These are phyloP conservation scores for Athelia sp. DNA, from an alignment of 1,284 basidiomycete genomes.

Conservation along the genomic window DNA sequence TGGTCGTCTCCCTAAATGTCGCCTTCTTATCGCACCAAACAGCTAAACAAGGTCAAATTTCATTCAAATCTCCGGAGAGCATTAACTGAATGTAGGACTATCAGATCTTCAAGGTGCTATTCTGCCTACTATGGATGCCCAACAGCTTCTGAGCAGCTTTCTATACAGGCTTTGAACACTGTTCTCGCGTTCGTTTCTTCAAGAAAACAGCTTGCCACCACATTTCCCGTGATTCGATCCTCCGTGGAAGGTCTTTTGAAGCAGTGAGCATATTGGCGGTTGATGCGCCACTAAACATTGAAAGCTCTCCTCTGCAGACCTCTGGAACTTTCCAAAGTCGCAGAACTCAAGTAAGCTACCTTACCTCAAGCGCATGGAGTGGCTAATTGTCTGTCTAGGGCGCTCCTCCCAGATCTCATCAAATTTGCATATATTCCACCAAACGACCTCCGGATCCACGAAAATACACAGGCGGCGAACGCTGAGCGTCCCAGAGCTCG, in stretches of 20 bases:
- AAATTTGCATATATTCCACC: conserved; percentile 79
- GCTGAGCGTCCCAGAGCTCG: conserved; percentile 34
- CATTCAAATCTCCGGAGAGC: conserved; percentile 34
- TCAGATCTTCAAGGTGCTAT: not conserved
- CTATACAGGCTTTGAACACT: conserved; percentile 82
- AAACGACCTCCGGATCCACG: conserved; percentile 59
- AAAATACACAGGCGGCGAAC: conserved; percentile 25
- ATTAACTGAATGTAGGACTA: conserved; percentile 2
- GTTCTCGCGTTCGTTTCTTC: conserved; percentile 87
- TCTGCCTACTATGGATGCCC: not conserved
- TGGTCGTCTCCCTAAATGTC: not conserved
- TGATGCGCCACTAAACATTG: too few relatives aligned
- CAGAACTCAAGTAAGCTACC: conserved; percentile 73
- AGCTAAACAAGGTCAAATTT: not conserved
- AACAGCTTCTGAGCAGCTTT: too few relatives aligned
- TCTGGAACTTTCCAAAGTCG: conserved; percentile 73
- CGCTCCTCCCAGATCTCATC: conserved; percentile 77
- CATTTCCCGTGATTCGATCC: conserved; percentile 70
- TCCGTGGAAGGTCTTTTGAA: conserved; percentile 79
- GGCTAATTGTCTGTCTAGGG: conserved; percentile 33
- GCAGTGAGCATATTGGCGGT: too few relatives aligned
- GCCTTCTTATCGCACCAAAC: not conserved
- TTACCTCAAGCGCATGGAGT: not conserved
- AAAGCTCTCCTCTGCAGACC: too few relatives aligned
- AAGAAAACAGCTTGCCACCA: conserved; percentile 77